Evolutionary conservation across 768 basidiomycete species (phyloP), one percentile per base, ranked within the genome.

Genomic region (Leccinum broughii): DNA sequence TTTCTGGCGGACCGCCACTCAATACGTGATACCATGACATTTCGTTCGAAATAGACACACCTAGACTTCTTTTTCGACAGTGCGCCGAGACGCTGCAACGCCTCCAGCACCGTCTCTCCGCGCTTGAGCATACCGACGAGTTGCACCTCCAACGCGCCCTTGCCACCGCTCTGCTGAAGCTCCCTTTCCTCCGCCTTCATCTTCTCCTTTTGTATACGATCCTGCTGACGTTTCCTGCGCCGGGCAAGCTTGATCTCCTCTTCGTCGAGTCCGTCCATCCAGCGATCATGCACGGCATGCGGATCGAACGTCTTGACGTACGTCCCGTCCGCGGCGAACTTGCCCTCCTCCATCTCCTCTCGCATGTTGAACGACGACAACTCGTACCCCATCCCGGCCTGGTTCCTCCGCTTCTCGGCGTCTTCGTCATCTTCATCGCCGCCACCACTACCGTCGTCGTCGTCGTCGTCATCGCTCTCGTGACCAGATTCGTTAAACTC

Each of bases 331-430:
- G 90, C 91, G 5, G 92, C 88, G 78, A 99, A 98, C 71, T 94
- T 93, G 41, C 97, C 97, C 76, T 98, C 96, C 70, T 93, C 89
- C 90, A 98, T 95, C 81, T 99, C 97, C 67, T 93, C 90, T 64
- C 95, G 89, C 96, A 99, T 98, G 74, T 99, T 96, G 85, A 99
- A 99, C 28, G 93, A 91, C 4, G 92, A 95, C 10, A 99, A 66
- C 70, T 95, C 90, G 75, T 78, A 96, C 2, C 96, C 97, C 96
- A 99, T 98, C 13, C 89, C 90, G 41, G 81, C 85, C 73, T 92
- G 93, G 77, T 83, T 86, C 70, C 82, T 77, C 66, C 87, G 83
- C 67, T 83, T 82, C n/a, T 81, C 85, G 55, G 90, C 90, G 70
- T 94, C 90, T 68, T 95, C 90, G 69, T 94, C 44, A 9, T 72